A percentile compares a stretch with the other conserved stretches of the same genome.
phyloP scores from a whole-genome alignment of 768 basidiomycete species.

The Tylopilus subfusipes region DNA sequence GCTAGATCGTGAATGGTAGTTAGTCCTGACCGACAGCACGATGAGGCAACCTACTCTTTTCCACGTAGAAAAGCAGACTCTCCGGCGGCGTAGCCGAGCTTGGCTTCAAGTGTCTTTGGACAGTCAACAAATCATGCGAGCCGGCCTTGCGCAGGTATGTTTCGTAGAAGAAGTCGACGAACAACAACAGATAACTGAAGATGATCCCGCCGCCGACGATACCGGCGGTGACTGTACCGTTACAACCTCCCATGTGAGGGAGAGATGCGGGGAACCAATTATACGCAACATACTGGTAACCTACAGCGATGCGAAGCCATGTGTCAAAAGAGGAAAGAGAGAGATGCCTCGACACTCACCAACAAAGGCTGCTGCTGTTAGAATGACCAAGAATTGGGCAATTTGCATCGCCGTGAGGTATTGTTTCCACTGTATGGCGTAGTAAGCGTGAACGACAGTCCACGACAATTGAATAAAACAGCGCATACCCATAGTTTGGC shows the following conservation, averaged over 20 bases:
- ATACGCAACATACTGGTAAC: slow-evolving; percentile 18
- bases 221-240: slow-evolving; percentile 14
- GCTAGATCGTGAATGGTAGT: not conserved
- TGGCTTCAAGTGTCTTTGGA: not conserved
- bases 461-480: not conserved
- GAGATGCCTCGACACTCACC: slow-evolving; percentile 3
- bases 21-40: not conserved
- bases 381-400: slow-evolving; percentile 19
- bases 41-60: slow-evolving; percentile 2
- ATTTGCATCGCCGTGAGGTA: slow-evolving; percentile 25
- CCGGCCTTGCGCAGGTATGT: slow-evolving; percentile 13
- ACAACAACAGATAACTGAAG: slow-evolving; percentile 19
- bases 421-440: slow-evolving; percentile 19
- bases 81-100: not conserved
- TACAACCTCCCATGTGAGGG: slow-evolving; percentile 17
- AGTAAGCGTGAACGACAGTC: not conserved
- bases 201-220: slow-evolving; percentile 11
- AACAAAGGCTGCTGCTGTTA: slow-evolving; percentile 5
- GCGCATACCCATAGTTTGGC: slow-evolving; percentile 17
- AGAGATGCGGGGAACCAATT: slow-evolving; percentile 17
- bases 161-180: slow-evolving; percentile 22
- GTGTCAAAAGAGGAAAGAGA: not conserved
- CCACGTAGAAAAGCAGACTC: slow-evolving; percentile 11
- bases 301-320: not conserved
- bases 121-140: not conserved